Base-by-base conservation (phyloP, 352 stramenopile genomes). In the Phytopythium boreale region DNA sequence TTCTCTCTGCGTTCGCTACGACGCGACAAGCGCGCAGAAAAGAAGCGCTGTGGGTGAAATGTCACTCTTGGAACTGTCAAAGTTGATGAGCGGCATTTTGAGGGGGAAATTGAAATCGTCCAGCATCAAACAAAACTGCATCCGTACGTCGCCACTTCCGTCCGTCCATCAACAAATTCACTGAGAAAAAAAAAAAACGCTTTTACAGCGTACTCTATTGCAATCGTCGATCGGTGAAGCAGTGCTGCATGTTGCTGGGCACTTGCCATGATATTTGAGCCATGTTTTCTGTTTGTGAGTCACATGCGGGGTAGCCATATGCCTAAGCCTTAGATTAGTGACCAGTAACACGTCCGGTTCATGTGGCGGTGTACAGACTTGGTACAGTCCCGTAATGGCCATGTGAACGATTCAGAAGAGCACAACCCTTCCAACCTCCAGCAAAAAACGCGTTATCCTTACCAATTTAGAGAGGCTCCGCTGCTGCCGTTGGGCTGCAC, bases 1-100 rank as follows among this genome's bases (percentile, higher is more conserved):
- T 50, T 46, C 41, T 26, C 10, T 7, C 39, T 6, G 39, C 39
- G 39, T n/a, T 44, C 43, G 43, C 43, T 27, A 34, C 51, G 17
- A 56, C 51, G 51, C 51, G 43, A 50, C 43, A 50, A 50, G 43
- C 43, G 50, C 27, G 11, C 51, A 57, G 51, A 57, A 39, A 57
- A 20, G 51, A 26, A 15, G 15, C 26, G 24, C 10, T 10, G 51
- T 57, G 51, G 51, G 51, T 57, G 51, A 56, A 37, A 11, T 26
- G 7, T 41, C 51, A 43, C 4, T 27, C 14, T 14, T 50, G 6
- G 20, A 7, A 34, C 29, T 8, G 29, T 34, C 29, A 34, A 34
- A 34, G 29, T 34, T 34, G 29, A 34, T 34, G 7, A 50, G 43
- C 10, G 34, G 34, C 34, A 14, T 15, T 39, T 24, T 50, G 43